These are phyloP conservation scores for Pseudodiploospora longispora DNA, from an alignment of 2,329 filamentous ascomycete genomes.

Conservation along the genomic window DNA sequence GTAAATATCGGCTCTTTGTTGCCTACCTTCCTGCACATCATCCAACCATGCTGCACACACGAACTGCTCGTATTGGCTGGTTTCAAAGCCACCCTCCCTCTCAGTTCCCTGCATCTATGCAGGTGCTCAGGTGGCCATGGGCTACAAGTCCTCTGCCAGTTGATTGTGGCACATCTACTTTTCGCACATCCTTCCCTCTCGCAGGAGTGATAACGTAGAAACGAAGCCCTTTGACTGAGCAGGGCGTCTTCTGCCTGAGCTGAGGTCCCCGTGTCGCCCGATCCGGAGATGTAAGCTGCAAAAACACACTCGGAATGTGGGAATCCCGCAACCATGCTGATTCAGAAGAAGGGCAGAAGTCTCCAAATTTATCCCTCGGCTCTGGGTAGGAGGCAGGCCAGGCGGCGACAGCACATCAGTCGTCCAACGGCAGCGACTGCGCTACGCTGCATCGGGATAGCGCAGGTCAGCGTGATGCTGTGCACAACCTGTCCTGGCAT, in stretches of 20 bases:
- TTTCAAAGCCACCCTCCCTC: background rate
- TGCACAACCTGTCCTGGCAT: too few species aligned
- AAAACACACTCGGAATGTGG: background rate
- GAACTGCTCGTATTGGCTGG: too few species aligned
- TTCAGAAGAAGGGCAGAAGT: background rate
- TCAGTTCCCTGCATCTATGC: background rate
- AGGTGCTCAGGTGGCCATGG: background rate
- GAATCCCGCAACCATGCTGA: background rate
- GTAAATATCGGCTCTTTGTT: background rate
- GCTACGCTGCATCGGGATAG: too few species aligned
- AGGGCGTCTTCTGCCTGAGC: background rate
- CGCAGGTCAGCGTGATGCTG: too few species aligned
- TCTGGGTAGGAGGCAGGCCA: too few species aligned
- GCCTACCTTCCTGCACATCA: background rate
- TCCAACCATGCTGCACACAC: too few species aligned
- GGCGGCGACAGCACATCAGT: too few species aligned
- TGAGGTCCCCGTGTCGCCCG: too few species aligned
- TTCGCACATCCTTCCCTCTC: background rate
- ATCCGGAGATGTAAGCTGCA: too few species aligned
- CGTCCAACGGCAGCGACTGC: too few species aligned
- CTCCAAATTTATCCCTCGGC: too few species aligned
- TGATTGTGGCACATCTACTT: background rate
- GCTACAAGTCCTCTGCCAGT: background rate
- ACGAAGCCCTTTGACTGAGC: background rate
- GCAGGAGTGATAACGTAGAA: background rate